Conservation (phyloP, 805 yeast genomes). For the Teunomyces tritomae region DNA sequence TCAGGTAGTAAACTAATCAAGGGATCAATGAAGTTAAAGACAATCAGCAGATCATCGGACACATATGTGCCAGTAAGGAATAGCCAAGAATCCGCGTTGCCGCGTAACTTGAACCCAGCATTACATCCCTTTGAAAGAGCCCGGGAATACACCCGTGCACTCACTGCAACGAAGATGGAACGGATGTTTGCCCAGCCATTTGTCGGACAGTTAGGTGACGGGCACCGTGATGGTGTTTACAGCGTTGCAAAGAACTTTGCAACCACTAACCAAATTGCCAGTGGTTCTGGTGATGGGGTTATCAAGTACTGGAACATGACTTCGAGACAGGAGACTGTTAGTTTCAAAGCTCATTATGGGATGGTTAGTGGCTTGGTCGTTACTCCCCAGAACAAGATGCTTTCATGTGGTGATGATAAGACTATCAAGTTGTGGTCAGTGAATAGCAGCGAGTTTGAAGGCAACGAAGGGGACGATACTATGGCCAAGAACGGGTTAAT, state of each 20-base stretch:
- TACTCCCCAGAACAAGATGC: slow-evolving; percentile 56
- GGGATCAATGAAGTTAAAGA: slow-evolving; percentile 69
- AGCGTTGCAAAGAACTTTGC: slow-evolving; percentile 75
- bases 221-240: slow-evolving; percentile 94
- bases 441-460: slow-evolving; percentile 49
- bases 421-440: slow-evolving; percentile 88
- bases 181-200: slow-evolving; percentile 98
- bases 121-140: slow-evolving; percentile 97
- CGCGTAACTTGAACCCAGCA: slow-evolving; percentile 90
- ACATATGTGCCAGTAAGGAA: slow-evolving; percentile 89
- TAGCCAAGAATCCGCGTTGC: slow-evolving; percentile 81
- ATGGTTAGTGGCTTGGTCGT: slow-evolving; percentile 80
- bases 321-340: slow-evolving; percentile 67
- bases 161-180: slow-evolving; percentile 92
- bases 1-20: background rate
- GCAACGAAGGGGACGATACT: slow-evolving; percentile 28
- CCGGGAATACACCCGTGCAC: slow-evolving; percentile 90
- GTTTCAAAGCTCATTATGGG: slow-evolving; percentile 87
- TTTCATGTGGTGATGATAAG: slow-evolving; percentile 90
- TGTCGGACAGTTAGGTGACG: slow-evolving; percentile 89
- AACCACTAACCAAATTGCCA: slow-evolving; percentile 71
- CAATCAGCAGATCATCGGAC: slow-evolving; percentile 87
- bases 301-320: slow-evolving; percentile 92
- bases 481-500: slow-evolving; percentile 52
- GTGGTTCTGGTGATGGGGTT: slow-evolving; percentile 94